Evolutionary conservation across 768 basidiomycete species (phyloP), one percentile per base, ranked within the genome.

Genomic region (Boletellus sp.): DNA sequence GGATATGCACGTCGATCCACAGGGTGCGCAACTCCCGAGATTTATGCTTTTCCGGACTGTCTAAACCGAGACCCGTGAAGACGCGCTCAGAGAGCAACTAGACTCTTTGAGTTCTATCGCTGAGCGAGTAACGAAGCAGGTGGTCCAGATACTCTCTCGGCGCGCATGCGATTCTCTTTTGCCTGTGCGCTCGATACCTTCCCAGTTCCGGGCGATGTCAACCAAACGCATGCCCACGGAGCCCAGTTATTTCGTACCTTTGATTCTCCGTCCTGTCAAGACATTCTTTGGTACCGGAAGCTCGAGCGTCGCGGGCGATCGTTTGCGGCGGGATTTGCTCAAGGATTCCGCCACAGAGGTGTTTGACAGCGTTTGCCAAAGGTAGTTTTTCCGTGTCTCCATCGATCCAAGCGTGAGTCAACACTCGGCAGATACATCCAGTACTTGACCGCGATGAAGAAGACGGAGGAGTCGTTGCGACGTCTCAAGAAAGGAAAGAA

Each of bases 401-500:
- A 42, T 24, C 13, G 22, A 6, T 6, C 12, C 17, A n/a, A n/a
- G 6, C 4, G 20, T 5, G 24, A 13, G 13, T 50, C 42, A 6
- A 51, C 34, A 19, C 26, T 23, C 32, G 31, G 39, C 42, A 92
- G 91, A 60, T 96, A 95, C 66, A 81, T 86, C 12, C 77, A 78
- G 48, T 87, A 90, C 61, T 74, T 98, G 20, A 75, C 83, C 10
- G 80, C 82, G 1, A 92, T 94, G 79, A 89, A 84, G 67, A 95
- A 95, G 74, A 91, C 91, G 8, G 93, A 97, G 55, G 93, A 94
- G 62, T 87, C 90, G 11, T 72, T 98, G 22, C 77, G 86, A 34
- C 79, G 89, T 33, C 76, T 95, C 58, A 93, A 94, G 63, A 95
- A 90, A 66, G 87, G 88, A 38, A 91, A 90, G 61, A 90, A 86